phyloP scores from a whole-genome alignment of 73 alveolate genomes.

The Blepharisma japonicum region DNA sequence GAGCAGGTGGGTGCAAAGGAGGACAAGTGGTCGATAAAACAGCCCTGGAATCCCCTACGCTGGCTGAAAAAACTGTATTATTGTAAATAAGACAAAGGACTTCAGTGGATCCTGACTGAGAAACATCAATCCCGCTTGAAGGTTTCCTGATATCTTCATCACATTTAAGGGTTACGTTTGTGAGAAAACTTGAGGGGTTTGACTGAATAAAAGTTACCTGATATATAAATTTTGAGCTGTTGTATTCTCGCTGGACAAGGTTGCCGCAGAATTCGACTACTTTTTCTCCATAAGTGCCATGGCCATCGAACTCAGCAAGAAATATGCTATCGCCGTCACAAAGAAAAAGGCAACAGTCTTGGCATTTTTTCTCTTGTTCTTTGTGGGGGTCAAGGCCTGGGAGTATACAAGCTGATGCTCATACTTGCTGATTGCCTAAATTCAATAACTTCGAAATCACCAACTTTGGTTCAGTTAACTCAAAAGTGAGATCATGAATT shows the following conservation, averaged over 20 bases:
- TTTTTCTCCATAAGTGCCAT: conserved; percentile 24
- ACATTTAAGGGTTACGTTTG: not conserved
- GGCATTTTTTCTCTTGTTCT: conserved; percentile 3
- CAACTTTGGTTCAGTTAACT: not conserved
- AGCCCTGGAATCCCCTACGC: conserved; percentile 28
- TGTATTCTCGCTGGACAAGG: not conserved
- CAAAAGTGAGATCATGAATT: not conserved
- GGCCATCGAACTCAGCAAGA: conserved; percentile 20
- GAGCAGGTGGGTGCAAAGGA: not conserved
- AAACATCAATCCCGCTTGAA: not conserved
- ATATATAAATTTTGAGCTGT: no score
- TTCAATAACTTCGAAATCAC: not conserved
- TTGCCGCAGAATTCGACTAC: conserved; percentile 21
- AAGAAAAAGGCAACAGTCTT: conserved; percentile 15
- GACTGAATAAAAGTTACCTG: no score
- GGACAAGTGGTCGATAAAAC: not conserved
- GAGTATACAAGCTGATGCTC: conserved; percentile 3
- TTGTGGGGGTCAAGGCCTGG: conserved; percentile 33
- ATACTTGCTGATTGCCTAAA: not conserved
- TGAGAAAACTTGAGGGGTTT: not conserved
- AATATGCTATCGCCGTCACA: not conserved
- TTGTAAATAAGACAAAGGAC: not conserved
- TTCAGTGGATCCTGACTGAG: conserved; percentile 24
- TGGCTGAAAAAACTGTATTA: not conserved
- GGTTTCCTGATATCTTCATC: conserved; percentile 8